phyloP scores from a whole-genome alignment of 2,329 filamentous ascomycete genomes.

The Shiraia sp. region DNA sequence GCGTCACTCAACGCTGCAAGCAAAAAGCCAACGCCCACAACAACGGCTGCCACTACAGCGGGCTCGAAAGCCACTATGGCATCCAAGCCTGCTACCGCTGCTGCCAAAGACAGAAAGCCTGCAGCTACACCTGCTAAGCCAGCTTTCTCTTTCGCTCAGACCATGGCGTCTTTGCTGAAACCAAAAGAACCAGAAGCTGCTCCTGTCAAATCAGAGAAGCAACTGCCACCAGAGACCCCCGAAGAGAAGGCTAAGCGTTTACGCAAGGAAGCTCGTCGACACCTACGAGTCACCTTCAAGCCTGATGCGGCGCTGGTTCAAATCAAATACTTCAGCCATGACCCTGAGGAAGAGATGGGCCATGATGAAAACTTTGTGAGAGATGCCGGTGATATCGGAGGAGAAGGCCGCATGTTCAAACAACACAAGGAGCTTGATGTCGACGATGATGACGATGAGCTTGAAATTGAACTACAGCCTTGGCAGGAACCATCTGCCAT shows the following conservation, averaged over 20 bases:
- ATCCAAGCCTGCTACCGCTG: conserved; percentile 28
- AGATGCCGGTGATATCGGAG: conserved; percentile 73
- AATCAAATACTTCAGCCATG: conserved; percentile 71
- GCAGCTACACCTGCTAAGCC: conserved; percentile 31
- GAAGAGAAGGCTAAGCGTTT: conserved; percentile 70
- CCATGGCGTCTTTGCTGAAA: conserved; percentile 52
- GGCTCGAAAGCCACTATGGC: conserved; percentile 27
- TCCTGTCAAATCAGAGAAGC: conserved; percentile 56
- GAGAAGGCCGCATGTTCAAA: conserved; percentile 61
- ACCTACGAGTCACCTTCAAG: conserved; percentile 73
- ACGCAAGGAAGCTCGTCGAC: conserved; percentile 71
- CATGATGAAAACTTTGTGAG: conserved; percentile 69
- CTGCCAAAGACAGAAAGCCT: conserved; percentile 36
- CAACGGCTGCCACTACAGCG: conserved; percentile 23
- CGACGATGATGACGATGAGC: conserved; percentile 63
- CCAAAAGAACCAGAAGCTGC: conserved; percentile 57
- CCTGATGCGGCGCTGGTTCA: conserved; percentile 68
- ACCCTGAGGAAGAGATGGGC: conserved; percentile 70
- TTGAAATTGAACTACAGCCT: conserved; percentile 36
- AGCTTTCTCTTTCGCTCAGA: conserved; percentile 45
- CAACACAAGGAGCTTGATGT: conserved; percentile 68
- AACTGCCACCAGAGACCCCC: conserved; percentile 62
- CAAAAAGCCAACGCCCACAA: conserved; percentile 45
- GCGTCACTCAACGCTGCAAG: conserved; percentile 50
- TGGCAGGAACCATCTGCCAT: conserved; percentile 42